Evolutionary conservation across 495 filamentous ascomycete species (phyloP).

Genomic region (Penicillium desertorum): DNA sequence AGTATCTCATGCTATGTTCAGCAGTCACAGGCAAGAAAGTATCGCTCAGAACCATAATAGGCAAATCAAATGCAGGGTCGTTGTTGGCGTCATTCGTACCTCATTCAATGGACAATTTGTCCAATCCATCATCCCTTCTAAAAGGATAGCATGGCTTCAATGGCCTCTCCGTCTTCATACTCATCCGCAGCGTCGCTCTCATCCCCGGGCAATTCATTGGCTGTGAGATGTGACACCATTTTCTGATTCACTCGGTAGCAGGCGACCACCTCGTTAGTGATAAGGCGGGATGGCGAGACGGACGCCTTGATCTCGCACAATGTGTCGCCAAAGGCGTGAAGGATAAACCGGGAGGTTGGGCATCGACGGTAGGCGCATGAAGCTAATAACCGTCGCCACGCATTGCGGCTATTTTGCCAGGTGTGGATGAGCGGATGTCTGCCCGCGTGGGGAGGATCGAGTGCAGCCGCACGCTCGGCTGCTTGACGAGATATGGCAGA

Average conservation of each 20-base stretch:
- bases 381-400: constrained; percentile 56
- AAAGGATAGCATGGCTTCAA: constrained; percentile 32
- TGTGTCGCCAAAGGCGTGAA: constrained; percentile 64
- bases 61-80: constrained; percentile 5
- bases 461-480: constrained; percentile 22
- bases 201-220: constrained; percentile 18
- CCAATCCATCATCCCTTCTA: background rate
- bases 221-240: constrained; percentile 28
- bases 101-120: background rate
- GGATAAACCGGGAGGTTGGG: constrained; percentile 49
- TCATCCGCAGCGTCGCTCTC: constrained; percentile 25
- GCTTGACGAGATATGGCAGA: constrained; percentile 26
- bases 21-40: background rate
- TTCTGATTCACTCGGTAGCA: constrained; percentile 40
- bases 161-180: constrained; percentile 37
- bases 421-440: constrained; percentile 44
- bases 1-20: background rate
- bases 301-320: constrained; percentile 63
- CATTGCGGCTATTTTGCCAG: constrained; percentile 42
- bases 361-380: constrained; percentile 56
- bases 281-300: constrained; percentile 24
- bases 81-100: background rate
- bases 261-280: constrained; percentile 31
- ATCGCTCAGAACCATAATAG: background rate
- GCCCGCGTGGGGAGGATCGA: constrained; percentile 30